These are phyloP conservation scores for Podila minutissima DNA, from an alignment of 192 early-diverging fungal species.

Conservation along the genomic window DNA sequence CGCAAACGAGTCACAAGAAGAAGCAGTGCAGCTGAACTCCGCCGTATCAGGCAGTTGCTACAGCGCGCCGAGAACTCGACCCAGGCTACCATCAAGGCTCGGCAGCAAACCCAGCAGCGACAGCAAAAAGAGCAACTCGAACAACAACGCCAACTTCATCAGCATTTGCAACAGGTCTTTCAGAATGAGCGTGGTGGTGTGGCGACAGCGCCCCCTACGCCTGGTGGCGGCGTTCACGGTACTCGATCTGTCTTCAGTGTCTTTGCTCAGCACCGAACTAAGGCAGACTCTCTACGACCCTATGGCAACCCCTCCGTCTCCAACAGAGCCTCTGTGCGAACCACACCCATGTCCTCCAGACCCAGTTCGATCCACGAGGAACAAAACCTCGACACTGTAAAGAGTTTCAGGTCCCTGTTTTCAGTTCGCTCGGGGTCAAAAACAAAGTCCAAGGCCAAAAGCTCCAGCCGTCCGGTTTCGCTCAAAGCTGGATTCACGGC, in stretches of 20 bases:
- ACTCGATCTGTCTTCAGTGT: slow-evolving; percentile 12
- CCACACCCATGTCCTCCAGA: slow-evolving; percentile 25
- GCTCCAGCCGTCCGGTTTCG: slow-evolving; percentile 10
- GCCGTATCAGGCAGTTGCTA: slow-evolving; percentile 37
- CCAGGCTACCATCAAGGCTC: slow-evolving; percentile 25
- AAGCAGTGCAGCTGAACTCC: slow-evolving; percentile 35
- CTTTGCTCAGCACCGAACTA: slow-evolving; percentile 20
- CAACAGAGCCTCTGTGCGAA: background rate
- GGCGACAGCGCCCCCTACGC: slow-evolving; percentile 27
- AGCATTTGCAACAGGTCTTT: slow-evolving; percentile 15
- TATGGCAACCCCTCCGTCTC: background rate
- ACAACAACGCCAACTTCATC: slow-evolving; percentile 14
- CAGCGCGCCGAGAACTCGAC: slow-evolving; percentile 45
- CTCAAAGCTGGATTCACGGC: slow-evolving; percentile 34
- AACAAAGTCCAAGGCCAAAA: slow-evolving; percentile 12
- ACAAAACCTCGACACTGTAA: slow-evolving; percentile 28
- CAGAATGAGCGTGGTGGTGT: slow-evolving; percentile 18
- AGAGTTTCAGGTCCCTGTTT: slow-evolving; percentile 42
- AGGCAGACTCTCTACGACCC: background rate
- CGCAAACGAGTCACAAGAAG: slow-evolving; percentile 13
- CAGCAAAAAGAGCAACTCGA: slow-evolving; percentile 10
- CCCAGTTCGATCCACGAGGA: slow-evolving; percentile 38
- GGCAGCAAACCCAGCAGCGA: slow-evolving; percentile 19
- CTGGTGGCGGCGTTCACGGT: background rate
- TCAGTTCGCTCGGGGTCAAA: slow-evolving; percentile 15